These are phyloP conservation scores for Penicillium sp. DNA, from an alignment of 2,329 filamentous ascomycete genomes.

Conservation along the genomic window DNA sequence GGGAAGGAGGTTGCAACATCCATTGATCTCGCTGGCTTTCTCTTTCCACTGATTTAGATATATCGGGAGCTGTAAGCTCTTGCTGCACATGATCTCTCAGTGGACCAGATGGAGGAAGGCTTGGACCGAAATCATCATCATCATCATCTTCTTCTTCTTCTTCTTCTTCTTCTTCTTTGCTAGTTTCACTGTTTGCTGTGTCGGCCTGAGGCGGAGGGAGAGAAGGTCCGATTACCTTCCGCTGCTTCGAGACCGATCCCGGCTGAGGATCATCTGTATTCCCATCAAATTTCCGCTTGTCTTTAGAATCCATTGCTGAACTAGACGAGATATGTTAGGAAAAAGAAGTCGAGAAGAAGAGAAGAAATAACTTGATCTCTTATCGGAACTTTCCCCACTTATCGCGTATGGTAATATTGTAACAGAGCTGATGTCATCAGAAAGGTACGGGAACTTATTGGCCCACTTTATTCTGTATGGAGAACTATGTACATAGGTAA, in stretches of 20 bases:
- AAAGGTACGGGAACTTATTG: neutral
- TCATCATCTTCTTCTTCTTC: constrained; percentile 33
- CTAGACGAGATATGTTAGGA: neutral
- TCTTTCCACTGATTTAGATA: constrained; percentile 28
- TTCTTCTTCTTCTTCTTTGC: constrained; percentile 30
- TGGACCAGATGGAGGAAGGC: constrained; percentile 30
- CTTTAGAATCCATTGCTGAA: constrained; percentile 11
- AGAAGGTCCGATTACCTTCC: constrained; percentile 57
- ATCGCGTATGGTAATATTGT: neutral
- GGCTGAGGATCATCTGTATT: neutral
- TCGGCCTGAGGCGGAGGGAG: constrained; percentile 49
- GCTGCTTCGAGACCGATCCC: constrained; percentile 21
- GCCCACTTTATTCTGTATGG: neutral
- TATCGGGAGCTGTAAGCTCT: neutral
- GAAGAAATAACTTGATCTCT: neutral
- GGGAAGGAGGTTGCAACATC: constrained; percentile 72
- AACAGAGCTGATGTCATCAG: constrained; percentile 2
- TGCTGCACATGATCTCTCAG: neutral
- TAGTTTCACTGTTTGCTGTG: constrained; percentile 18
- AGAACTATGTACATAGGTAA: no score
- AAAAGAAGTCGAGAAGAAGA: neutral
- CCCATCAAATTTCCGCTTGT: constrained; percentile 25
- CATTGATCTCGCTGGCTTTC: constrained; percentile 71
- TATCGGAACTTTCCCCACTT: neutral
- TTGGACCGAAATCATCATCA: constrained; percentile 46